Base-by-base conservation (phyloP, 2,329 filamentous ascomycete genomes). In the Sporothrix brunneoviolacea region DNA sequence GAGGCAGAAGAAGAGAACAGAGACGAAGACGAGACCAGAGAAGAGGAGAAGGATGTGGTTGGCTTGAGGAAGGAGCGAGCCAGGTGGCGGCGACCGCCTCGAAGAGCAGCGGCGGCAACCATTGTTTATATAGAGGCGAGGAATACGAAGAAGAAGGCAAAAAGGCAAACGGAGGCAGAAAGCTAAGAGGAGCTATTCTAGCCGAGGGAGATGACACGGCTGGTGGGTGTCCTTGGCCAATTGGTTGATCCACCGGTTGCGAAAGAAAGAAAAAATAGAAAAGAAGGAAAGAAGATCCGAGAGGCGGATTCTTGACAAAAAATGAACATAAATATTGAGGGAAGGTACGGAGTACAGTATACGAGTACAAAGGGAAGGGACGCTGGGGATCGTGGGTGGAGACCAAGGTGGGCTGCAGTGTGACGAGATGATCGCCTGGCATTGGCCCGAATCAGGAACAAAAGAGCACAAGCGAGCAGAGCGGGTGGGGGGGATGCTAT, bases 51-150 rank as follows among this genome's bases (percentile, higher is more conserved):
- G 8, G 38, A 33, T 6, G 33, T 35, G 44, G 24, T 18, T 8
- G 40, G 36, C 24, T 36, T 40, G 41, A 50, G 30, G 37, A 54
- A 32, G 9, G 48, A 54, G 33, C 43, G 42, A 39, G 47, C 47
- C 24, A 54, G 35, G 8, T 37, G 48, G 47, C 50, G 48, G 41
- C 50, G 47, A 44, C 43, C 42, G 27, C 42, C 45, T 15, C 53
- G 53, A 30, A 55, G 43, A 47, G 50, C 51, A 41, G 47, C 43
- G 28, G 54, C 48, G 33, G 50, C 24, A 22, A 48, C 51, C 55
- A 55, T 57, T 33, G 47, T 48, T 53, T 55, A 49, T 53, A 54
- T 43, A 39, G 35, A 22, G 19, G 13, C 16, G 19, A 24, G 37
- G n/a, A 16, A 42, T 15, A 30, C 37, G 19, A 44, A 40, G 27